phyloP scores from a whole-genome alignment of 768 basidiomycete species.

The Crepidotus variabilis region DNA sequence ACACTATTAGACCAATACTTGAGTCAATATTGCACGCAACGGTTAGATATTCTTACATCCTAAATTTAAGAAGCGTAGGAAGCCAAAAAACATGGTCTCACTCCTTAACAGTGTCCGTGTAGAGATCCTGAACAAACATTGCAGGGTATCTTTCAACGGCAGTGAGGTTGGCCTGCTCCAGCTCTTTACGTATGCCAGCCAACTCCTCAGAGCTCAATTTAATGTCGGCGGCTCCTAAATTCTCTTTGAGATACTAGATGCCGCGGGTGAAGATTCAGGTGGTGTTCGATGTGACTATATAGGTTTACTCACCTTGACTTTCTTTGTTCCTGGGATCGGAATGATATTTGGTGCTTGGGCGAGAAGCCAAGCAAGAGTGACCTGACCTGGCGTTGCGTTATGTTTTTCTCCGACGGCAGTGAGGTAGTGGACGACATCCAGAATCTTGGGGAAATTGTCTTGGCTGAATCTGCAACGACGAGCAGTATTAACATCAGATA shows the following conservation, averaged over 20 bases:
- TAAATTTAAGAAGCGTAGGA: too few relatives aligned
- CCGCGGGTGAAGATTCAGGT: neutral
- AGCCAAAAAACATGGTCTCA: too few relatives aligned
- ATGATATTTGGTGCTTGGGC: slow-evolving; percentile 43
- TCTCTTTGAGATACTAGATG: slow-evolving; percentile 40
- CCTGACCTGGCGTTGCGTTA: slow-evolving; percentile 36
- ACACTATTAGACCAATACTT: too few relatives aligned
- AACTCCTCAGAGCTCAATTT: slow-evolving; percentile 33
- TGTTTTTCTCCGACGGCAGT: slow-evolving; percentile 33
- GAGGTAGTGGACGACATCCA: slow-evolving; percentile 38
- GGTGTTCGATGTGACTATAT: slow-evolving; percentile 13
- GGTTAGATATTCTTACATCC: too few relatives aligned
- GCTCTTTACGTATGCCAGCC: slow-evolving; percentile 29
- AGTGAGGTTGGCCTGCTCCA: slow-evolving; percentile 21
- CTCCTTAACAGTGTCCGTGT: neutral
- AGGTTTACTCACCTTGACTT: too few relatives aligned
- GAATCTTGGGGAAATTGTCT: slow-evolving; percentile 45
- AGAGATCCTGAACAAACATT: neutral
- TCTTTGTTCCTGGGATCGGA: slow-evolving; percentile 47
- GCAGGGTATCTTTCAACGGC: neutral
- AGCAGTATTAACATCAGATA: neutral
- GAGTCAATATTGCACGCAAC: too few relatives aligned
- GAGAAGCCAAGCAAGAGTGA: slow-evolving; percentile 45
- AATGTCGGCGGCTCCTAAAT: slow-evolving; percentile 31
- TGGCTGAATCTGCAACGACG: slow-evolving; percentile 24